Evolutionary conservation across 441 rosid species (phyloP).

Genomic region (Adansonia madagascariensis): DNA sequence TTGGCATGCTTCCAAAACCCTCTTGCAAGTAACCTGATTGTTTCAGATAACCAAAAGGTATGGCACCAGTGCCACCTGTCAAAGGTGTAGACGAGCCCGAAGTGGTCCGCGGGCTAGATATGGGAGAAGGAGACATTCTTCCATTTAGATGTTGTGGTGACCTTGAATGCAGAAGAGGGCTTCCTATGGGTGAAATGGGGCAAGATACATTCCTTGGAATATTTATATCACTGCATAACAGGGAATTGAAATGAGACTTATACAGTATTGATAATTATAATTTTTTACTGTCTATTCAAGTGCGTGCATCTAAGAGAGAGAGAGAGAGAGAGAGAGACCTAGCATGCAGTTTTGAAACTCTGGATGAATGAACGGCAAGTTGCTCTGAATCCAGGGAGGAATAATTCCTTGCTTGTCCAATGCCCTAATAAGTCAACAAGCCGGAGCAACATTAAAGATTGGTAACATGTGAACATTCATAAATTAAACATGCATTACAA

Average conservation of each 20-base stretch:
- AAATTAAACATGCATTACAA: conserved; percentile 15
- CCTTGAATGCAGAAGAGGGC: conserved; percentile 65
- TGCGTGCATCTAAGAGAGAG: conserved; percentile 19
- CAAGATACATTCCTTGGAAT: conserved; percentile 65
- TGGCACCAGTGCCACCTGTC: conserved; percentile 59
- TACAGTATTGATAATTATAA: not conserved
- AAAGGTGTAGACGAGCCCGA: conserved; percentile 77
- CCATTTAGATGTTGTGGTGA: conserved; percentile 64
- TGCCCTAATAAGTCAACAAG: conserved; percentile 45
- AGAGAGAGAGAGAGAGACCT: conserved; percentile 43
- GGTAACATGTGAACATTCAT: not conserved
- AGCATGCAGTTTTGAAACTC: conserved; percentile 46
- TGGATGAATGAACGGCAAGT: conserved; percentile 64
- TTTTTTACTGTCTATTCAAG: not conserved
- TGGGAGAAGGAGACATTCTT: conserved; percentile 74
- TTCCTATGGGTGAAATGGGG: conserved; percentile 73
- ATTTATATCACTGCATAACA: conserved; percentile 53
- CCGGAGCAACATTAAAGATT: conserved; percentile 19
- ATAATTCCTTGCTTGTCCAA: conserved; percentile 47
- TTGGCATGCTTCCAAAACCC: conserved; percentile 52
- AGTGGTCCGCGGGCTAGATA: conserved; percentile 63
- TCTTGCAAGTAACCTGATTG: conserved; percentile 59
- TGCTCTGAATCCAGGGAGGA: conserved; percentile 54
- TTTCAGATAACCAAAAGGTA: conserved; percentile 58
- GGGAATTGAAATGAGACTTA: conserved; percentile 31